Evolutionary conservation across 192 early-diverging fungal genomes (phyloP).

Genomic region (Phlyctochytrium bullatum): DNA sequence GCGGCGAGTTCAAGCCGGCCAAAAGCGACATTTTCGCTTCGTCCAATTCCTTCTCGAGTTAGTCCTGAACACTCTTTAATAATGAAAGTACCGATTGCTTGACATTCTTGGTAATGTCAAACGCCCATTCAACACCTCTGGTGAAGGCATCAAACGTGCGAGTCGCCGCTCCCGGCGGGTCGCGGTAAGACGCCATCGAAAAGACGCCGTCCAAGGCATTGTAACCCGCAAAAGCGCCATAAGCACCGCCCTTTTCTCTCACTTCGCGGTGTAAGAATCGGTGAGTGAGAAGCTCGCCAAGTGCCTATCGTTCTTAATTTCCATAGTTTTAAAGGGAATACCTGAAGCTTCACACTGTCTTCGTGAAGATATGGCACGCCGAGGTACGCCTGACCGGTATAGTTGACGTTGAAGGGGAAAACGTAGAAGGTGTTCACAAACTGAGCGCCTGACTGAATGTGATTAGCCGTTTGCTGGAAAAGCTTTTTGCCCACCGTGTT

Average conservation of each 20-base stretch:
- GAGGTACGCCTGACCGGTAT: slow-evolving; percentile 66
- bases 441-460: slow-evolving; percentile 40
- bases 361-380: slow-evolving; percentile 83
- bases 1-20: slow-evolving; percentile 77
- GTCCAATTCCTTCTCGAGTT: slow-evolving; percentile 63
- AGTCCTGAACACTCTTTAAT: slow-evolving; percentile 39
- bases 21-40: slow-evolving; percentile 93
- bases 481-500: too few relatives aligned
- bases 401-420: slow-evolving; percentile 85
- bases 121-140: slow-evolving; percentile 66
- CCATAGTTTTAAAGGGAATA: slow-evolving; percentile 31
- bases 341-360: slow-evolving; percentile 76
- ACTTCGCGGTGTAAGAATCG: slow-evolving; percentile 94
- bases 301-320: slow-evolving; percentile 29
- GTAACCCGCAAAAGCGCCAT: slow-evolving; percentile 85
- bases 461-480: too few relatives aligned
- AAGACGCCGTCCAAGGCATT: slow-evolving; percentile 74
- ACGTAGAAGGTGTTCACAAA: slow-evolving; percentile 72
- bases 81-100: slow-evolving; percentile 28
- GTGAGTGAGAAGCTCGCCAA: slow-evolving; percentile 81
- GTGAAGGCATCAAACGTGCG: slow-evolving; percentile 73
- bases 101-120: slow-evolving; percentile 34
- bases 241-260: slow-evolving; percentile 95
- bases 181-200: slow-evolving; percentile 90
- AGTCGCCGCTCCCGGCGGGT: slow-evolving; percentile 65